Percentiles rank a stretch among this genome's conserved stretches.
Evolutionary conservation across 768 basidiomycete species (phyloP).

Genomic region (Calocybe gangraenosa): DNA sequence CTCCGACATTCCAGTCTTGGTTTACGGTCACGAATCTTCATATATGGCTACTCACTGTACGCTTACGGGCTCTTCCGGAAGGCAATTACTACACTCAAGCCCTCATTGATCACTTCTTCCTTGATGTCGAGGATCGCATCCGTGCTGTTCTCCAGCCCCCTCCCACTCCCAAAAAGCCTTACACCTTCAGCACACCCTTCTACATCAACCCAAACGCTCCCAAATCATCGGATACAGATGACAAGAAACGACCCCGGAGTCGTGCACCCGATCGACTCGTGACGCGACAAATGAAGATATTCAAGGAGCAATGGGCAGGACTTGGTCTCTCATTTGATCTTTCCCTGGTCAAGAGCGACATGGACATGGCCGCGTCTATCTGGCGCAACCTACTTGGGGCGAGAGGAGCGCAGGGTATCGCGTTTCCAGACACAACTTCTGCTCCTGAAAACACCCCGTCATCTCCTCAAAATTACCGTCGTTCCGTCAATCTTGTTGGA

Average conservation of each 20-base stretch:
- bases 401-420: conserved; percentile 73
- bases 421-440: conserved; percentile 27
- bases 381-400: conserved; percentile 92
- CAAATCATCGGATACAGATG: conserved; percentile 2
- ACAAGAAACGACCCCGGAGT: conserved; percentile 18
- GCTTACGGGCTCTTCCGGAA: conserved; percentile 79
- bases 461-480: conserved; percentile 38
- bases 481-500: conserved; percentile 68
- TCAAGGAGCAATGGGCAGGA: conserved; percentile 90
- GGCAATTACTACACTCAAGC: conserved; percentile 72
- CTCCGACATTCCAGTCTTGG: conserved; percentile 96
- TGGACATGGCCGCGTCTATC: conserved; percentile 79
- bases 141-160: conserved; percentile 71
- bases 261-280: conserved; percentile 77
- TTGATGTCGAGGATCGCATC: conserved; percentile 89
- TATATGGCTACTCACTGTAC: conserved; percentile 85
- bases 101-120: conserved; percentile 92
- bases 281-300: conserved; percentile 83
- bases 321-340: conserved; percentile 77
- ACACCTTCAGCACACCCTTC: conserved; percentile 42
- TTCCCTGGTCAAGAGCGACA: conserved; percentile 69
- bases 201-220: conserved; percentile 44
- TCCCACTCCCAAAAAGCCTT: conserved; percentile 32
- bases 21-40: conserved; percentile 92
- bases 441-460: conserved; percentile 7